phyloP scores from a whole-genome alignment of 2,329 filamentous ascomycete species.

The Whalleya microplaca region DNA sequence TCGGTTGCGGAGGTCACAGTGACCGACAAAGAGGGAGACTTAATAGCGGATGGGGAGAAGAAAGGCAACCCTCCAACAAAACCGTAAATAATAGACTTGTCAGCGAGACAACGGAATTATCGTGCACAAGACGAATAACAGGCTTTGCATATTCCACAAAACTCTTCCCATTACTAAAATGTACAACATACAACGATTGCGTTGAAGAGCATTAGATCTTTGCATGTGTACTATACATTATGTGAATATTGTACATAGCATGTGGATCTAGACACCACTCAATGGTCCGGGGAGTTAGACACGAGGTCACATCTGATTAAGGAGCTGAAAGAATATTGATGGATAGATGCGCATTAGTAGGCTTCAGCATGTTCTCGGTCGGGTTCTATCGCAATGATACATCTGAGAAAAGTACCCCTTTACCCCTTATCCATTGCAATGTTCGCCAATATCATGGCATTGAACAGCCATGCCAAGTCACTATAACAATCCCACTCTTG shows the following conservation, averaged over 20 bases:
- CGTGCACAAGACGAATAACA: not conserved
- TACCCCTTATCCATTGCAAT: too few relatives aligned
- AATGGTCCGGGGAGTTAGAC: not conserved
- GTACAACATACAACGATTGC: slow-evolving; percentile 9
- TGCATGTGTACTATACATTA: slow-evolving; percentile 14
- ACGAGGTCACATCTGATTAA: too few relatives aligned
- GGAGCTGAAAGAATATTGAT: too few relatives aligned
- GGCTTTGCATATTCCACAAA: not conserved
- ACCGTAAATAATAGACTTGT: slow-evolving; percentile 1
- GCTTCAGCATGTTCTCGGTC: too few relatives aligned
- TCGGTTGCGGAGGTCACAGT: slow-evolving; percentile 5
- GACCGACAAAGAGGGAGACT: slow-evolving; percentile 15
- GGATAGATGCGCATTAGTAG: too few relatives aligned
- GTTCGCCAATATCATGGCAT: too few relatives aligned
- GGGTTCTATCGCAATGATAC: too few relatives aligned
- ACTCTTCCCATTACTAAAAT: not conserved
- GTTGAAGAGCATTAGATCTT: slow-evolving; percentile 2
- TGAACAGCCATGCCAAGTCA: too few relatives aligned
- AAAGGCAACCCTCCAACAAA: slow-evolving; percentile 14
- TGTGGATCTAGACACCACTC: slow-evolving; percentile 13
- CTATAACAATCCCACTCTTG: too few relatives aligned
- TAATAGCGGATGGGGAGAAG: slow-evolving; percentile 15
- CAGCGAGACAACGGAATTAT: too few relatives aligned
- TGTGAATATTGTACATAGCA: slow-evolving; percentile 11
- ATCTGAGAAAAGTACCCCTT: too few relatives aligned